Evolutionary conservation across 805 yeast genomes (phyloP).

Genomic region (Hanseniaspora jakobsenii): DNA sequence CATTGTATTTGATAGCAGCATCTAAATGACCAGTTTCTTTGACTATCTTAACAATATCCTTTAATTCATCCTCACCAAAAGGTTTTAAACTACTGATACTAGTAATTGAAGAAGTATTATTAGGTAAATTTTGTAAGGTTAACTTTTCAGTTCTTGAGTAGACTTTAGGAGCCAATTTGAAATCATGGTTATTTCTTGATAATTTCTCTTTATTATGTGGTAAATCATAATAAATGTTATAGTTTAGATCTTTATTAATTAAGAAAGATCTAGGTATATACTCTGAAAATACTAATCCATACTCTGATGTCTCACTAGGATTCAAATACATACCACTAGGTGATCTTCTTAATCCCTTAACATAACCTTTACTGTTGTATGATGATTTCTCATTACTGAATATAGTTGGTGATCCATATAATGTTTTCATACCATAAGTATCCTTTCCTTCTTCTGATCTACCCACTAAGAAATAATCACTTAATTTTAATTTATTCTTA

Average conservation of each 20-base stretch:
- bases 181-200: conserved; percentile 24
- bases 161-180: conserved; percentile 34
- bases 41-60: conserved; percentile 54
- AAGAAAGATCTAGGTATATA: conserved; percentile 59
- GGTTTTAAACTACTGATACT: conserved; percentile 34
- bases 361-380: conserved; percentile 44
- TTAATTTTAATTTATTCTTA: conserved; percentile 2
- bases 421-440: not conserved
- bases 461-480: conserved; percentile 4
- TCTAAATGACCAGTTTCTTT: conserved; percentile 35
- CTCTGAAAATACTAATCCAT: conserved; percentile 34
- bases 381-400: conserved; percentile 56
- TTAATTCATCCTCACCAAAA: conserved; percentile 38
- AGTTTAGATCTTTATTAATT: conserved; percentile 50
- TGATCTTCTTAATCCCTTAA: conserved; percentile 26
- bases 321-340: conserved; percentile 50
- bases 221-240: conserved; percentile 24
- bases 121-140: not conserved
- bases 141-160: not conserved
- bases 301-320: conserved; percentile 55
- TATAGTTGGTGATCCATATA: conserved; percentile 36
- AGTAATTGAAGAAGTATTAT: too few relatives aligned
- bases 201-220: conserved; percentile 23
- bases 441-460: too few relatives aligned
- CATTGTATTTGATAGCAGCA: conserved; percentile 47